Conservation (phyloP, 306 rosid species). For the Carpinus viminea region DNA sequence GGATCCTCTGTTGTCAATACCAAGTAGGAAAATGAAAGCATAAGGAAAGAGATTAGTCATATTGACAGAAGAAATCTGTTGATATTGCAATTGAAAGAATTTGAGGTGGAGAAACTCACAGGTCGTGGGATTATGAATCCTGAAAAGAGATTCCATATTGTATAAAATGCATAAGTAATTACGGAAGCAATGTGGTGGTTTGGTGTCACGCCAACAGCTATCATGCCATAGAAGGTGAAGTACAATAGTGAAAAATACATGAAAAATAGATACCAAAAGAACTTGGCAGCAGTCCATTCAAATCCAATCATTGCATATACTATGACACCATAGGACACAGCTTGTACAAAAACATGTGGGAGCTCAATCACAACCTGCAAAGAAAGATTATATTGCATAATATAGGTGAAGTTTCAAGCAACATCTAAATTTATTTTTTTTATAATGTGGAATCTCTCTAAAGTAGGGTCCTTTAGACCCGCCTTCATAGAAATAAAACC, state of each 20-base stretch:
- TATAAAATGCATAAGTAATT: constrained; percentile 55
- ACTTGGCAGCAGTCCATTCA: constrained; percentile 56
- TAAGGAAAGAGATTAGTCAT: not conserved
- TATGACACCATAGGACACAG: constrained; percentile 43
- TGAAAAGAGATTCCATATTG: constrained; percentile 60
- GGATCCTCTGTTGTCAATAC: constrained; percentile 25
- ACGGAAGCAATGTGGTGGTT: constrained; percentile 58
- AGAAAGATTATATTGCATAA: not conserved
- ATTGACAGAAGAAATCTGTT: not conserved
- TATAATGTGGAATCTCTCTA: no score
- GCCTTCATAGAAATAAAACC: no score
- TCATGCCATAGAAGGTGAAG: constrained; percentile 71
- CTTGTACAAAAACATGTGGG: constrained; percentile 49
- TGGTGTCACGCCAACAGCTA: constrained; percentile 57
- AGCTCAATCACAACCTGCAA: constrained; percentile 59
- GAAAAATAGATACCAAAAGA: constrained; percentile 61
- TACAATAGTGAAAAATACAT: constrained; percentile 60
- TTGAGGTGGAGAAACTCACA: constrained; percentile 36
- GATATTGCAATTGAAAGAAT: not conserved
- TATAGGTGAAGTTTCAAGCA: no score
- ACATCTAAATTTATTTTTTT: no score
- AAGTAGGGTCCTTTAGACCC: no score
- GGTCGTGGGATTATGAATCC: constrained; percentile 56
- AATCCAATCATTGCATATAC: constrained; percentile 67
- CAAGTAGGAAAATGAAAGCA: not conserved